Base-by-base conservation (phyloP, 2,329 filamentous ascomycete genomes). In the Cladosporium sp. region DNA sequence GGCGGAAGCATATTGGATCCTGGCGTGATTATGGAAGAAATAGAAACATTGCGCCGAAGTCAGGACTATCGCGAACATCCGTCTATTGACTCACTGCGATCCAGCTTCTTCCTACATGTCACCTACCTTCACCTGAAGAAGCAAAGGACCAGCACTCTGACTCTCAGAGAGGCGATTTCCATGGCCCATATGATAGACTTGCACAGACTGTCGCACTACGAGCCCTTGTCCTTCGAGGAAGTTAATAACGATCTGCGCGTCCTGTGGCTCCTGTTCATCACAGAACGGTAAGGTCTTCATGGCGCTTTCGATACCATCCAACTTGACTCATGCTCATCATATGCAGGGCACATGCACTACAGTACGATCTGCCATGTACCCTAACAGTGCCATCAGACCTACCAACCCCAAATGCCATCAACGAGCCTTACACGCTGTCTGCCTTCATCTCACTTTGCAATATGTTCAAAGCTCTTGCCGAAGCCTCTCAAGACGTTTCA, bases 241-340 rank as follows among this genome's bases (percentile, higher is more conserved):
- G 32, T 19, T 10, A 36, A 56, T 45, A 20, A 45, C 4, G 28
- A 45, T 19, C 39, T 64, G 4, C 56, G 60, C 3, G 56, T 58
- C 3, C 17, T 57, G 3, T 64, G 62, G 62, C 55, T 64, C 6
- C 50, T 64, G 2, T 64, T 61, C 44, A 60, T 64, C 32, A 64
- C 62, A 4, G 62, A 64, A 48, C 20, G 58, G 60, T 60, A 37
- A 13, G 28, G 8, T 32, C 20, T 1, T 10, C 7, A 28, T 3
- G 34, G 12, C n/a, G 19, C 8, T 53, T 28, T 4, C 25, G 25
- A 4, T 28, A 4, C 9, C 4, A 9, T 28, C 9, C 9, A 9
- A 4, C 6, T 20, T 48, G 7, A 34, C 39, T 25, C 25, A 36
- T 32, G 44, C 51, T 32, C 28, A 54, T 10, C n/a, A 12, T 15